phyloP scores from a whole-genome alignment of 2,329 filamentous ascomycete genomes.

The Exophiala lecanii-corni region DNA sequence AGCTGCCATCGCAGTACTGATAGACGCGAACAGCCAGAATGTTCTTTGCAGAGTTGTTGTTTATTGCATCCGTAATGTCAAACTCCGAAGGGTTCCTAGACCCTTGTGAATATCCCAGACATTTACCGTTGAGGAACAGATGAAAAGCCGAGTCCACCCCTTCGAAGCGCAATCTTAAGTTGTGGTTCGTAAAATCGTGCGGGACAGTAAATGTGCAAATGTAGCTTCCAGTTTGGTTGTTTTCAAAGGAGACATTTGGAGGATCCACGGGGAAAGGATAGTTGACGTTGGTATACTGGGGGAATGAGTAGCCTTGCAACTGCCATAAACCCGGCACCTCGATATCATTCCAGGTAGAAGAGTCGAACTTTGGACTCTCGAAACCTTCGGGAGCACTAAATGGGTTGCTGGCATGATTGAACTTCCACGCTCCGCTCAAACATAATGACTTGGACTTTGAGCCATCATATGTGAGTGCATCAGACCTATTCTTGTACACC shows the following conservation, averaged over 20 bases:
- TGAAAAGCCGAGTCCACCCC: constrained; percentile 69
- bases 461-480: constrained; percentile 52
- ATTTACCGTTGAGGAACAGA: constrained; percentile 60
- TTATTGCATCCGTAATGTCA: constrained; percentile 55
- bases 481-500: too few species aligned
- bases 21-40: constrained; percentile 65
- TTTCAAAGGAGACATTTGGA: constrained; percentile 57
- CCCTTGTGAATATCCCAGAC: constrained; percentile 65
- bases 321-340: constrained; percentile 66
- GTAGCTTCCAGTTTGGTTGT: constrained; percentile 63
- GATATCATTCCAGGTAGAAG: constrained; percentile 33
- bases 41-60: constrained; percentile 46
- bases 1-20: constrained; percentile 64
- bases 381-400: constrained; percentile 2
- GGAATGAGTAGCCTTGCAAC: constrained; percentile 61
- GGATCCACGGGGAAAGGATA: constrained; percentile 64
- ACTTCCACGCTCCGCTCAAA: constrained; percentile 56
- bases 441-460: constrained; percentile 39
- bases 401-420: constrained; percentile 30
- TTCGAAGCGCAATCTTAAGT: constrained; percentile 63
- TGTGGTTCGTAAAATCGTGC: constrained; percentile 35
- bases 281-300: constrained; percentile 65
- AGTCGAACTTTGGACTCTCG: not conserved
- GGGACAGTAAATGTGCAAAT: constrained; percentile 47
- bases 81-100: constrained; percentile 66